Percentiles rank a stretch among this genome's conserved stretches.
phyloP scores from a whole-genome alignment of 768 basidiomycete genomes.

The Collybia sordida region DNA sequence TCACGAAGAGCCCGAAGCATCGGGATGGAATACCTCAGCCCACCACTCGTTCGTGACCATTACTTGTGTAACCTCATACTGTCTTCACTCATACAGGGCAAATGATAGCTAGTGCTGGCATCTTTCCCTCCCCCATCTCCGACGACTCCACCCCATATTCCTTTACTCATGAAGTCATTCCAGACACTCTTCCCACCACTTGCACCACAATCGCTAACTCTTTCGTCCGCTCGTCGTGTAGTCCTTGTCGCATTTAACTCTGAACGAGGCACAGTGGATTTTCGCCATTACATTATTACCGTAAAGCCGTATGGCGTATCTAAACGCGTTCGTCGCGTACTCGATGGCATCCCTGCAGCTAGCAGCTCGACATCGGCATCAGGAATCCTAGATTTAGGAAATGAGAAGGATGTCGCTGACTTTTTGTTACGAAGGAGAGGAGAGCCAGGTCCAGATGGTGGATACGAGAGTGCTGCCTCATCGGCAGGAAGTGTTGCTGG shows the following conservation, averaged over 20 bases:
- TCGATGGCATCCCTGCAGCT: slow-evolving; percentile 55
- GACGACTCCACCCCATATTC: slow-evolving; percentile 76
- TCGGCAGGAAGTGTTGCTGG: slow-evolving; percentile 81
- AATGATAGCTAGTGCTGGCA: slow-evolving; percentile 83
- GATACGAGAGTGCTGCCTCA: slow-evolving; percentile 82
- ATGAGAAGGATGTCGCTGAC: slow-evolving; percentile 93
- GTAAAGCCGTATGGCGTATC: slow-evolving; percentile 95
- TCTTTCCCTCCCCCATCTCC: slow-evolving; percentile 80
- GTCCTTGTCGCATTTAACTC: slow-evolving; percentile 92
- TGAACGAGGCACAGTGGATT: slow-evolving; percentile 82
- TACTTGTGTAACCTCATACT: not conserved
- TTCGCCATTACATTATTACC: slow-evolving; percentile 93
- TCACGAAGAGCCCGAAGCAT: slow-evolving; percentile 70
- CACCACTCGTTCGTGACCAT: slow-evolving; percentile 72
- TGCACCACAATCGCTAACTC: slow-evolving; percentile 71
- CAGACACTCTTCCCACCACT: slow-evolving; percentile 96
- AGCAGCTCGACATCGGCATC: slow-evolving; percentile 29
- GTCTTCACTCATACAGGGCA: slow-evolving; percentile 1
- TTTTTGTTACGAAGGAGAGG: slow-evolving; percentile 79
- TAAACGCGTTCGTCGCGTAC: slow-evolving; percentile 81
- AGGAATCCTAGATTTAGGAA: slow-evolving; percentile 74
- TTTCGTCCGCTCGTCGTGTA: slow-evolving; percentile 90
- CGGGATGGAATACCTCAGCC: slow-evolving; percentile 87
- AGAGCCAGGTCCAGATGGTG: slow-evolving; percentile 59
- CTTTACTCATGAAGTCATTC: slow-evolving; percentile 93